Evolutionary conservation across 805 yeast species (phyloP), one percentile per base, ranked within the genome.

Genomic region (Candida mattraensis): DNA sequence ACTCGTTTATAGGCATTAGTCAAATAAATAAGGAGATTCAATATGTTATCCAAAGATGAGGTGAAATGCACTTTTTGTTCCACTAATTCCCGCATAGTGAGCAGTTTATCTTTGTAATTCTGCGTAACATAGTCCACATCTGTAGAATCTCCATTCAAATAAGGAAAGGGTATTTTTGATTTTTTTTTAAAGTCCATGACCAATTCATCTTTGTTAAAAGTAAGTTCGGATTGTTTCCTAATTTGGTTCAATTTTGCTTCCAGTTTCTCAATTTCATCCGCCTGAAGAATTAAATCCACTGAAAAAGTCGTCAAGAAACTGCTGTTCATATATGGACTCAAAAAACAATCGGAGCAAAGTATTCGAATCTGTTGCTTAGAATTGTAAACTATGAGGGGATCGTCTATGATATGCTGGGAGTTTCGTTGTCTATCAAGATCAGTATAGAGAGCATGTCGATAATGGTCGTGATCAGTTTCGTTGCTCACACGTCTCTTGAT

Each of bases 401-500:
- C 14, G 4, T 39, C 26, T 5, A 20, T 18, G 1, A 12, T 16
- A 5, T 23, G 18, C 14, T 28, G 19, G 17, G 25, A 17, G 11
- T 20, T 10, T 5, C 33, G 23, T 7, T 35, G 5, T 14, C 24
- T 23, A 15, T 50, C 53, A n/a, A 45, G 21, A 16, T 28, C 31
- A 1, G 54, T 47, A 11, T 33, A 28, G 13, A 50, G 34, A 5
- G 55, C 52, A 25, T 48, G 41, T 11, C 40, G 45, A 15, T 38
- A 29, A 25, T 52, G 53, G 20, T 48, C 51, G 20, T 48, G 40
- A 9, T 39, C 42, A 6, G 37, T 29, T n/a, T 40, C 51, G 27
- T 47, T 42, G 18, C 47, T 45, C 16, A 36, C 44, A n/a, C 48
- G 42, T 17, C 50, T 34, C 19, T 48, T 48, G 11, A 45, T 12